Evolutionary conservation across 2,329 filamentous ascomycete species (phyloP).

Genomic region (Epichloe coenophiala): DNA sequence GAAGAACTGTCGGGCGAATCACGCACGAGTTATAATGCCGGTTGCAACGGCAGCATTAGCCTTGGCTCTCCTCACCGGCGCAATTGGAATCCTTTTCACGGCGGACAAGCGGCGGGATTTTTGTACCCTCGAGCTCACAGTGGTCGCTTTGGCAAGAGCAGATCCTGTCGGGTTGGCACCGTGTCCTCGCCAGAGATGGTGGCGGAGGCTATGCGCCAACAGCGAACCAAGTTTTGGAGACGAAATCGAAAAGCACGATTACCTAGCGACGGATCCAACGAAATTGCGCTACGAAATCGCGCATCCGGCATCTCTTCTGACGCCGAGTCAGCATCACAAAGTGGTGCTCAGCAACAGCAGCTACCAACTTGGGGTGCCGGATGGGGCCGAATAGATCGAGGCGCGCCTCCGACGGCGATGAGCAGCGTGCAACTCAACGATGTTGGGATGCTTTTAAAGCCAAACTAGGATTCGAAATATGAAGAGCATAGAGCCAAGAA

Average conservation of each 20-base stretch:
- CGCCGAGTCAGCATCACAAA: background rate
- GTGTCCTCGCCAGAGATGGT: slow-evolving; percentile 30
- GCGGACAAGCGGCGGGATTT: slow-evolving; percentile 39
- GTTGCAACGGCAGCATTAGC: slow-evolving; percentile 35
- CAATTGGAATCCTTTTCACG: slow-evolving; percentile 33
- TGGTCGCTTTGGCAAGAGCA: slow-evolving; percentile 13
- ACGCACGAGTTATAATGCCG: slow-evolving; percentile 42
- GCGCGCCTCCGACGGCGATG: slow-evolving; percentile 10
- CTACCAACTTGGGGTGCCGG: slow-evolving; percentile 15
- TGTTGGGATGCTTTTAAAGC: slow-evolving; percentile 17
- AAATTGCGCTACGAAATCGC: slow-evolving; percentile 19
- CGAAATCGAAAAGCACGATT: slow-evolving; percentile 14
- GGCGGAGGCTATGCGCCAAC: slow-evolving; percentile 12
- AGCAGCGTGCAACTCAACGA: slow-evolving; percentile 18
- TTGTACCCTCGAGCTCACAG: slow-evolving; percentile 25
- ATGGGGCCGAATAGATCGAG: slow-evolving; percentile 19
- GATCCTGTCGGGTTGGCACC: slow-evolving; percentile 23
- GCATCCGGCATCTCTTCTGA: background rate
- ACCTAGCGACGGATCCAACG: slow-evolving; percentile 16
- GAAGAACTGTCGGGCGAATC: slow-evolving; percentile 59
- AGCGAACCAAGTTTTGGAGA: slow-evolving; percentile 17
- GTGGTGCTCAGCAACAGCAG: slow-evolving; percentile 4
- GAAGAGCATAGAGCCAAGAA: background rate
- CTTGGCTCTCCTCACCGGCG: slow-evolving; percentile 18
- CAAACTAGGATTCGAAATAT: background rate